Percentiles rank a stretch among this genome's conserved stretches.
These are phyloP conservation scores for Talaromyces marneffei DNA, from an alignment of 2,329 filamentous ascomycete species.

Conservation along the genomic window DNA sequence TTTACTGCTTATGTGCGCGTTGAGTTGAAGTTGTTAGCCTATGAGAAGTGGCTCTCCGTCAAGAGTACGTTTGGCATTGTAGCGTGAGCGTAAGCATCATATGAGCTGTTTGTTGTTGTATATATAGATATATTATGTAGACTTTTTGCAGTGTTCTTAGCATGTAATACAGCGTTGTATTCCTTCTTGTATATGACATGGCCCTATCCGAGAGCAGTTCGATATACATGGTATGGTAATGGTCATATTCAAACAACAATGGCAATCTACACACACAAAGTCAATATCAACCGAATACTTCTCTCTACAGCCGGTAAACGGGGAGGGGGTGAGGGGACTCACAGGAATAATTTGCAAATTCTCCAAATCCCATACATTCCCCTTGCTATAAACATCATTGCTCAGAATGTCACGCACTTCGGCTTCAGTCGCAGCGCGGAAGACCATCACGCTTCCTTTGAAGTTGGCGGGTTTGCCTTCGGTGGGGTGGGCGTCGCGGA, in stretches of 20 bases:
- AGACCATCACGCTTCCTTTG: constrained; percentile 66
- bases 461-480: constrained; percentile 60
- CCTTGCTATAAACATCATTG: constrained; percentile 65
- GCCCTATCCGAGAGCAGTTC: not conserved
- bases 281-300: not conserved
- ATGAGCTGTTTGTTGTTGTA: not conserved
- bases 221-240: not conserved
- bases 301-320: not conserved
- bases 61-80: constrained; percentile 39
- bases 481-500: constrained; percentile 57
- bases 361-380: constrained; percentile 74
- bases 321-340: constrained; percentile 16
- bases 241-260: not conserved
- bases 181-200: not conserved
- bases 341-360: constrained; percentile 48
- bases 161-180: not conserved
- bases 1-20: constrained; percentile 51
- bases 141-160: not conserved
- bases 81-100: constrained; percentile 1
- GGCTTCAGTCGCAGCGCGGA: constrained; percentile 61
- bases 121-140: not conserved
- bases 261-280: not conserved
- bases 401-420: constrained; percentile 62
- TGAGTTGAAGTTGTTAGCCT: constrained; percentile 53
- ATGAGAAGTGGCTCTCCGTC: constrained; percentile 51